These are phyloP conservation scores for Musa balbisiana DNA, from an alignment of 202 grass and related monocot species.

Conservation along the genomic window DNA sequence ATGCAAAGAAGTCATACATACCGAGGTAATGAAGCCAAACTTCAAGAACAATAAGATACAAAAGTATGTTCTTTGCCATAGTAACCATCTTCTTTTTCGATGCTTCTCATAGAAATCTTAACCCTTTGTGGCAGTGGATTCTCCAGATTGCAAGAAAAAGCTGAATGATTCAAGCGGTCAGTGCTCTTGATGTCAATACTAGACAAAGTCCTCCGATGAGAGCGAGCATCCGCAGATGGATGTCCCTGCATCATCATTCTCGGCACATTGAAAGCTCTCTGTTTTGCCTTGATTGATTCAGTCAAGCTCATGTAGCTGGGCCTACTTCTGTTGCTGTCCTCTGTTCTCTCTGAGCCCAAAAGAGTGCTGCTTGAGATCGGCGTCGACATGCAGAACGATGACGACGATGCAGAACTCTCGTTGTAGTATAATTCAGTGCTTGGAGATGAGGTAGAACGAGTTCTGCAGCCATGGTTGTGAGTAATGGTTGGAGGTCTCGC, in stretches of 20 bases:
- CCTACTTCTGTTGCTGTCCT: constrained; percentile 33
- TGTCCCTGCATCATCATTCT: not conserved
- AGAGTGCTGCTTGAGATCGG: constrained; percentile 53
- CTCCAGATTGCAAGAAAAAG: constrained; percentile 2
- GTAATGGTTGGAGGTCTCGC: constrained; percentile 34
- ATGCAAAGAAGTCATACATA: not conserved
- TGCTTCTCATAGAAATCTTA: not conserved
- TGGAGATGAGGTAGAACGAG: constrained; percentile 51
- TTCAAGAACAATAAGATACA: not conserved
- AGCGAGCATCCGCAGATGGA: not conserved
- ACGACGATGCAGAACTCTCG: constrained; percentile 71
- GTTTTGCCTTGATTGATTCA: constrained; percentile 74
- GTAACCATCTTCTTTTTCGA: not conserved
- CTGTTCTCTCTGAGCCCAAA: constrained; percentile 40
- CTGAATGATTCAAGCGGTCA: not conserved
- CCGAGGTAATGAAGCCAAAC: not conserved
- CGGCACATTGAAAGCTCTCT: constrained; percentile 13
- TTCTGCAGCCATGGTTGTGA: constrained; percentile 39
- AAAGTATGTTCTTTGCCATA: not conserved
- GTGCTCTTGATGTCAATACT: not conserved
- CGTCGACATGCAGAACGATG: constrained; percentile 62
- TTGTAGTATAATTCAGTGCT: constrained; percentile 82
- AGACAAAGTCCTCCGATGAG: not conserved
- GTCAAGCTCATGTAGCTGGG: constrained; percentile 94
- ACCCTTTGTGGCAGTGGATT: not conserved